Evolutionary conservation across 1,284 basidiomycete genomes (phyloP).

Genomic region (Tilletia indica): DNA sequence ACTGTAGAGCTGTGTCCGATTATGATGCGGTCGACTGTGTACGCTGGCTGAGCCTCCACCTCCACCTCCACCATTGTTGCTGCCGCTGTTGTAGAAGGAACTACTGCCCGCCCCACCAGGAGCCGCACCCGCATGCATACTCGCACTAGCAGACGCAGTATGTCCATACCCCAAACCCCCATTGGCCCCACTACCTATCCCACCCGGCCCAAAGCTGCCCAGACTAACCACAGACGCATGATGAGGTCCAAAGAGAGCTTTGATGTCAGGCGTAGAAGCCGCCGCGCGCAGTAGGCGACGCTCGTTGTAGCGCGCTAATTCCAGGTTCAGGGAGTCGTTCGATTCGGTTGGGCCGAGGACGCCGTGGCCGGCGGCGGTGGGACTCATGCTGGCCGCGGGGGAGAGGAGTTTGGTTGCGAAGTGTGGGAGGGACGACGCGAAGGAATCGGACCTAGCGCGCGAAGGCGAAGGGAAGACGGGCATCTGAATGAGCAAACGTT

Average conservation of each 20-base stretch:
- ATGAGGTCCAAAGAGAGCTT: constrained; percentile 78
- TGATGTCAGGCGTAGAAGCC: constrained; percentile 87
- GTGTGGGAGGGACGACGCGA: constrained; percentile 90
- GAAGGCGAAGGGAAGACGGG: constrained; percentile 61
- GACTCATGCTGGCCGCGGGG: constrained; percentile 27
- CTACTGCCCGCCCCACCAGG: not conserved
- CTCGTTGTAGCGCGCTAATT: constrained; percentile 64
- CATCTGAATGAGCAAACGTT: not conserved
- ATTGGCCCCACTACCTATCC: constrained; percentile 16
- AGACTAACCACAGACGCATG: constrained; percentile 50
- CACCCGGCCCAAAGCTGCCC: constrained; percentile 21
- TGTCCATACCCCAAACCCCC: constrained; percentile 3
- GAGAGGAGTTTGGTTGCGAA: constrained; percentile 83
- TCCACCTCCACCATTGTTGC: constrained; percentile 17
- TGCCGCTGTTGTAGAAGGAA: constrained; percentile 28
- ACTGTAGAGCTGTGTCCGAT: constrained; percentile 56
- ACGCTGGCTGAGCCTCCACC: constrained; percentile 20
- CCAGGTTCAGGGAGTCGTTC: constrained; percentile 43
- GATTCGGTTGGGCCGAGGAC: constrained; percentile 27
- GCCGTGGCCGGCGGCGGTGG: not conserved
- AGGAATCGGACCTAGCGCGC: constrained; percentile 69
- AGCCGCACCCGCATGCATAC: constrained; percentile 3
- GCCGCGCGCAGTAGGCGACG: constrained; percentile 72
- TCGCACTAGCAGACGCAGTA: constrained; percentile 19
- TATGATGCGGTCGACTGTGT: constrained; percentile 36